phyloP scores from a whole-genome alignment of 139 green algal genomes.

The Eudorina sp. region DNA sequence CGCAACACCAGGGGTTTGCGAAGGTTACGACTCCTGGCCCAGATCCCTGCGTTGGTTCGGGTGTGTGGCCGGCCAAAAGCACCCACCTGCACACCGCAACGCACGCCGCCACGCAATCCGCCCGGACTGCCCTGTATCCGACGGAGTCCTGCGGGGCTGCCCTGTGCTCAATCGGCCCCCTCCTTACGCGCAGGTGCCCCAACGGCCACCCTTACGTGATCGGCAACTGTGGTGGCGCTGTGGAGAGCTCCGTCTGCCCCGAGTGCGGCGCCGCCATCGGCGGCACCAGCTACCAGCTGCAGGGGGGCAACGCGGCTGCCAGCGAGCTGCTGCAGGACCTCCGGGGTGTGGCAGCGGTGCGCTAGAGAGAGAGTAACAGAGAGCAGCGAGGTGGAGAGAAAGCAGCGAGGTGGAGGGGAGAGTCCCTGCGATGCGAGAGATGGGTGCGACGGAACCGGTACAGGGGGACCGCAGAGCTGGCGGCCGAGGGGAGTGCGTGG shows the following conservation, averaged over 20 bases:
- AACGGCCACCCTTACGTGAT: conserved; percentile 73
- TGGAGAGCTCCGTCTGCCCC: conserved; percentile 52
- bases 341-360: no score
- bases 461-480: no score
- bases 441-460: no score
- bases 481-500: no score
- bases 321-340: neutral
- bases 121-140: neutral
- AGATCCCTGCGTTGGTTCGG: neutral
- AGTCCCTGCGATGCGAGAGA: no score
- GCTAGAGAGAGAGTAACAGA: no score
- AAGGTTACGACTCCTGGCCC: neutral
- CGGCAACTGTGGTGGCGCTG: conserved; percentile 70
- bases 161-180: neutral
- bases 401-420: no score
- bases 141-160: neutral
- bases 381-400: no score
- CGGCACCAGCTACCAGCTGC: conserved; percentile 51
- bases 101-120: no score
- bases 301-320: conserved; percentile 39
- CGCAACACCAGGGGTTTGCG: neutral
- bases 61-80: no score
- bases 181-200: conserved; percentile 61
- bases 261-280: conserved; percentile 67
- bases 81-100: neutral